Evolutionary conservation across 352 stramenopile genomes (phyloP), one percentile per base, ranked within the genome.

Genomic region (Pythium dissotocum): DNA sequence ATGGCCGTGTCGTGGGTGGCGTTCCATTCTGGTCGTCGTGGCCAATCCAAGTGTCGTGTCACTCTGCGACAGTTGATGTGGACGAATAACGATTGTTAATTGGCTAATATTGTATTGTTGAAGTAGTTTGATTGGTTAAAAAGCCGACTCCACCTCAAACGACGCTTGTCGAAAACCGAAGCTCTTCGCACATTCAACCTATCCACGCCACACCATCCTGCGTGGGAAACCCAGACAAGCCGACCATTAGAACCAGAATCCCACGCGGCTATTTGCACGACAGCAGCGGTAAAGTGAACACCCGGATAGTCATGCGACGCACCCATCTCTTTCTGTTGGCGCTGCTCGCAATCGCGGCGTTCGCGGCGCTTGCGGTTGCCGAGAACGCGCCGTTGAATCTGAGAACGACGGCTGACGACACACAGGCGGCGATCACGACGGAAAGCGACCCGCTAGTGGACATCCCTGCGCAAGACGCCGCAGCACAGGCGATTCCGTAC

Each of bases 401-500:
- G 18, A 48, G 61, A 24, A 28, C 35, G 54, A 38, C 12, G 54
- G 53, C 4, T 1, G 9, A 48, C 28, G 51, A 24, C 56, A 7
- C 2, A 6, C 5, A 21, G 30, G 21, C 21, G 21, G 21, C 21
- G 21, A 24, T 24, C 21, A 6, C 35, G 36, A 53, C 21, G 7
- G 57, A 30, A 32, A 48, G n/a, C 54, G 54, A 60, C 21, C 33
- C 54, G 30, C 6, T 30, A 16, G 18, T 56, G 16, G 55, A 52
- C 2, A 52, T 62, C 48, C 58, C 51, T 46, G 40, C 58, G 18
- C 66, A 63, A n/a, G 57, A 75, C 35, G 59, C 63, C 5, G 66
- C 59, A 0, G 59, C 65, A 35, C 71, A 76, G 48, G 64, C 69
- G 21, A 56, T 81, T 10, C 56, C 73, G 26, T 81, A 83, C 62